These are phyloP conservation scores for Hibiscus syriacus DNA, from an alignment of 345 rosid species.

Conservation along the genomic window DNA sequence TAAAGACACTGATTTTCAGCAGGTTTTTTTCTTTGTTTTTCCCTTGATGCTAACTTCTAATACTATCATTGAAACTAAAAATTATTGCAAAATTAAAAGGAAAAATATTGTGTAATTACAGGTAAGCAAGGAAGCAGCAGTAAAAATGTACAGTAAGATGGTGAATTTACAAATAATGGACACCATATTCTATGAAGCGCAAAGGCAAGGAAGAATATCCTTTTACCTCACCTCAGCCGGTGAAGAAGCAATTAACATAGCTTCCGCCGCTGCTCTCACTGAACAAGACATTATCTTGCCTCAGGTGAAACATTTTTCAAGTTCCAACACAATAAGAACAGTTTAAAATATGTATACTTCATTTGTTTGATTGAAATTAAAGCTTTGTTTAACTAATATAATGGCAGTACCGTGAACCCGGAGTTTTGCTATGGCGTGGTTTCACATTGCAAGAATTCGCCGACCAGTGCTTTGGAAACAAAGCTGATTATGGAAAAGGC, in stretches of 20 bases:
- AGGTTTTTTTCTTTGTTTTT: slow-evolving; percentile 23
- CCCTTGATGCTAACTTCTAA: too few species aligned
- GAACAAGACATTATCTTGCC: slow-evolving; percentile 38
- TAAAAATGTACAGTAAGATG: slow-evolving; percentile 41
- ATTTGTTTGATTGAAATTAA: background rate
- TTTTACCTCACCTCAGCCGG: slow-evolving; percentile 49
- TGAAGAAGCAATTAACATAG: slow-evolving; percentile 52
- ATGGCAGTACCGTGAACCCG: slow-evolving; percentile 51
- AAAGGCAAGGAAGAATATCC: slow-evolving; percentile 52
- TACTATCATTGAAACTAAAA: background rate
- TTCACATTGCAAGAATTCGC: slow-evolving; percentile 73
- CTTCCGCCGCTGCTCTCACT: slow-evolving; percentile 51
- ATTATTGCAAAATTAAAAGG: background rate
- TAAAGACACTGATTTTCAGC: slow-evolving; percentile 4
- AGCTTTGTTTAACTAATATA: background rate
- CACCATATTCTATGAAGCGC: slow-evolving; percentile 40
- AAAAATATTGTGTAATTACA: background rate
- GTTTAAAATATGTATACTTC: background rate
- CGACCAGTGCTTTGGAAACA: slow-evolving; percentile 62
- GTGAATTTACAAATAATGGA: slow-evolving; percentile 49
- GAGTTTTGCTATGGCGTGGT: slow-evolving; percentile 73
- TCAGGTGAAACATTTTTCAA: slow-evolving; percentile 22
- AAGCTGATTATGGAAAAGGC: slow-evolving; percentile 70
- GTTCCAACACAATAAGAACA: background rate
- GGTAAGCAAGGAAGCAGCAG: slow-evolving; percentile 41